A percentile compares a stretch with the other conserved stretches of the same genome.
Conservation (phyloP, 1,284 basidiomycete species). For the Psilocybe mexicana region DNA sequence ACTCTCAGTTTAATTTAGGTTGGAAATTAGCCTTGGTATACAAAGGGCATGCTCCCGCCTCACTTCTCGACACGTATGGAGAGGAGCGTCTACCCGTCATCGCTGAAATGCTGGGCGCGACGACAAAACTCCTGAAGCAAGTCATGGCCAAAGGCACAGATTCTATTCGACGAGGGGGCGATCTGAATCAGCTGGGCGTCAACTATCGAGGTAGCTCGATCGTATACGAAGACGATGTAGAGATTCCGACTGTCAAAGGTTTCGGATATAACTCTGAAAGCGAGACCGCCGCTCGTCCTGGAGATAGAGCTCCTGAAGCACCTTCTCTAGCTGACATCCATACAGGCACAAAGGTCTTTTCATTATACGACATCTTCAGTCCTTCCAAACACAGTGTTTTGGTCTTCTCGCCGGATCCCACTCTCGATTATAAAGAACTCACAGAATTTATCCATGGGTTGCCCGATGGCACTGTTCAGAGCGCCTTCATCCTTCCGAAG, state of each 20-base stretch:
- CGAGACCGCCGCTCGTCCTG: conserved; percentile 34
- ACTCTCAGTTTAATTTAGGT: conserved; percentile 35
- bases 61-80: conserved; percentile 42
- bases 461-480: background rate
- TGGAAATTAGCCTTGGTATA: conserved; percentile 51
- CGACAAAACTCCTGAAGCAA: conserved; percentile 32
- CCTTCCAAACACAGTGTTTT: conserved; percentile 8
- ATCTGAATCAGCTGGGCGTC: conserved; percentile 42
- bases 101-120: conserved; percentile 38
- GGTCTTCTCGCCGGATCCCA: conserved; percentile 1
- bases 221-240: conserved; percentile 37
- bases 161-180: conserved; percentile 23
- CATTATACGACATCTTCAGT: conserved; percentile 5
- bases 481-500: conserved; percentile 5
- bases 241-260: conserved; percentile 14
- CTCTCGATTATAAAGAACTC: background rate
- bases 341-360: background rate
- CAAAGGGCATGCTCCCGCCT: conserved; percentile 34
- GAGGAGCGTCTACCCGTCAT: conserved; percentile 45
- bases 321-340: conserved; percentile 28
- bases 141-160: conserved; percentile 25
- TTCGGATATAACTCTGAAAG: conserved; percentile 30
- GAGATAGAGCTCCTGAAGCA: conserved; percentile 48
- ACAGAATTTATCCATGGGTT: background rate
- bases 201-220: conserved; percentile 50